Base-by-base conservation (phyloP, 371 early-diverging fungal species). In the Massospora cicadina region DNA sequence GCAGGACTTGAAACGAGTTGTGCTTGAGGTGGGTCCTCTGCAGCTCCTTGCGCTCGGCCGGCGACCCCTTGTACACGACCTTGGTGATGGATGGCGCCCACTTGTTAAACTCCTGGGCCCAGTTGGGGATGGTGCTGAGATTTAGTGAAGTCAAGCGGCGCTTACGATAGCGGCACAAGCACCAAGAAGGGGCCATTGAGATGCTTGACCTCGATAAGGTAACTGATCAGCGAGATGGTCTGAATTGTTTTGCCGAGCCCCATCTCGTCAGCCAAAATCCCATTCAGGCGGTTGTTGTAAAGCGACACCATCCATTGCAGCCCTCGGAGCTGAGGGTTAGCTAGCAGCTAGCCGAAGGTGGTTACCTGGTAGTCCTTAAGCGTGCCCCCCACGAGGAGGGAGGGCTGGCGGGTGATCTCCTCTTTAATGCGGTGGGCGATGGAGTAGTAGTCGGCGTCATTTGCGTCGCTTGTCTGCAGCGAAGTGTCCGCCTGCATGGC, bases 251-350 rank as follows among this genome's bases (percentile, higher is more conserved):
- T 93, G 26, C 94, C 95, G 17, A 95, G 73, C 29, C 95, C 93
- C 99, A 98, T 98, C 79, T 98, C 98, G 74, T 98, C 99, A 32
- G 97, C 95, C 69, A 99, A 73, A 66, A 99, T 99, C 43, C 99
- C 98, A 74, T 95, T 95, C 68, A 93, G 73, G 31, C 87, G 74
- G 70, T 96, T 97, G 71, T 96, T 93, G 79, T 96, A 98, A 53
- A 98, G 76, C 12, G 95, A 93, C 17, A 93, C 85, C 87, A 98
- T 93, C 43, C 43, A 43, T 17, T 43, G 43, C 43, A 43, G 43
- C 5, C 43, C 43, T 17, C 17, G 5, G 43, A 43, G 43, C 43
- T 43, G 5, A 17, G 43, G 17, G 43, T 43, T 17, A 43, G 43
- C 43, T 43, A 10, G n/a, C 17, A 43, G 5, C 99, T 99, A 99